phyloP scores from a whole-genome alignment of 1,284 basidiomycete genomes.

The Microbotryum intermedium region DNA sequence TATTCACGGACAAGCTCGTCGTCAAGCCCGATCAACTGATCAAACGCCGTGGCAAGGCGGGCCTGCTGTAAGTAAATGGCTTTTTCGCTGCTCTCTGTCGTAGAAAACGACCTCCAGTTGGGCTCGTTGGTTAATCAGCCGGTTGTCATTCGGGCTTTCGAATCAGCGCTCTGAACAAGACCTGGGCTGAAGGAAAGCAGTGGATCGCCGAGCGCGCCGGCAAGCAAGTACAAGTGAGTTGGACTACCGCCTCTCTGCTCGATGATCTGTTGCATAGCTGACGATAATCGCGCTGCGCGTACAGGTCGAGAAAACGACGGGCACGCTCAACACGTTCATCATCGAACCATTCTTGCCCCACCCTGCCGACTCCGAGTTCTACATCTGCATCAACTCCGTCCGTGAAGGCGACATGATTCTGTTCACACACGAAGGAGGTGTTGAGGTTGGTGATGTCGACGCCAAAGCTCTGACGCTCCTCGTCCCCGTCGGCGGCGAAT shows the following conservation, averaged over 20 bases:
- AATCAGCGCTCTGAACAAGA: conserved; percentile 62
- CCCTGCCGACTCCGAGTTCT: conserved; percentile 87
- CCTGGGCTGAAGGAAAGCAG: conserved; percentile 57
- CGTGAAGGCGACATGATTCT: conserved; percentile 94
- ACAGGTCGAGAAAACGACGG: conserved; percentile 84
- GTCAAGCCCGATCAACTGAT: conserved; percentile 76
- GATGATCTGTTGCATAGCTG: not conserved
- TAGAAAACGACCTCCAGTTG: not conserved
- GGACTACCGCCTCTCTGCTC: conserved; percentile 12
- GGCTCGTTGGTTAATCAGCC: no score
- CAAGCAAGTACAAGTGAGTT: conserved; percentile 74
- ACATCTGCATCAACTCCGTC: conserved; percentile 94
- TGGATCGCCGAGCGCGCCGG: conserved; percentile 89
- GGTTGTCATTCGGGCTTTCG: no score
- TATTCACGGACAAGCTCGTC: conserved; percentile 51
- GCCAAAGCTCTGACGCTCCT: conserved; percentile 89
- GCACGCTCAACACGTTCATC: conserved; percentile 95
- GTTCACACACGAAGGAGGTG: conserved; percentile 98
- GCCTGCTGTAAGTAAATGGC: conserved; percentile 54
- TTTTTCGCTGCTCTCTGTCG: not conserved
- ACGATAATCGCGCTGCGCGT: not conserved
- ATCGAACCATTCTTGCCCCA: conserved; percentile 98
- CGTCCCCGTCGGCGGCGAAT: conserved; percentile 58
- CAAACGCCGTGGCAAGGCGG: conserved; percentile 98
- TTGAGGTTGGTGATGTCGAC: conserved; percentile 97